Evolutionary conservation across 1,284 basidiomycete genomes (phyloP).

Genomic region (Leccinum olivaceoglutinosum): DNA sequence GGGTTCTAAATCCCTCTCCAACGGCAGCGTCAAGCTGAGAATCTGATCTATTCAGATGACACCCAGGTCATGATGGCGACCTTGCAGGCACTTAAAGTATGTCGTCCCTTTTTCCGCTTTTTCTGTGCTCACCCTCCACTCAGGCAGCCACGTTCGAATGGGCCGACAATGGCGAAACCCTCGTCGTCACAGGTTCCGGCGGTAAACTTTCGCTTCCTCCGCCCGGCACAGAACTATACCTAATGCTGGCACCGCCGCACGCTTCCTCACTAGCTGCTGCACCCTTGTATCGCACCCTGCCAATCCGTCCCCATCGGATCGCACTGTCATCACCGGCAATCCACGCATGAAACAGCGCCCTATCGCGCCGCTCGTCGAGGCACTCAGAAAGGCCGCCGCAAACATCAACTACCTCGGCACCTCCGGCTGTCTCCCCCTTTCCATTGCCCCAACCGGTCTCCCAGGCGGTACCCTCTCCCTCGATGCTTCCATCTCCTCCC

Average conservation of each 20-base stretch:
- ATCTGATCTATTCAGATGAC: constrained; percentile 94
- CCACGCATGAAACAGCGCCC: constrained; percentile 97
- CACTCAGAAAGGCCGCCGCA: constrained; percentile 80
- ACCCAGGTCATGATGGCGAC: constrained; percentile 99
- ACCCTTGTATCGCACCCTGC: constrained; percentile 65
- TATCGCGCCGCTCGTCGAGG: constrained; percentile 93
- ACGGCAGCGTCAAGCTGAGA: constrained; percentile 85
- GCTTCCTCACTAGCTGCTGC: constrained; percentile 96
- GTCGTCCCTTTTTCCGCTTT: constrained; percentile 11
- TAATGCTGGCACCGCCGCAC: constrained; percentile 98
- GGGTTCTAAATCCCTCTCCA: constrained; percentile 93
- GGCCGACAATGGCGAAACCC: constrained; percentile 91
- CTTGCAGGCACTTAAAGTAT: constrained; percentile 79
- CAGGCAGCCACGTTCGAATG: constrained; percentile 86
- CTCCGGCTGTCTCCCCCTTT: constrained; percentile 84
- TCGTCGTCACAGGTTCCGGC: constrained; percentile 86
- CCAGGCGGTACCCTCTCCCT: constrained; percentile 82
- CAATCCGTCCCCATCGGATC: constrained; percentile 32
- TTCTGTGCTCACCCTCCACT: constrained; percentile 3
- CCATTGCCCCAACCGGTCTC: constrained; percentile 82
- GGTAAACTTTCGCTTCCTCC: constrained; percentile 78
- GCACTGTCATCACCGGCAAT: constrained; percentile 91
- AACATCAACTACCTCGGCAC: constrained; percentile 76
- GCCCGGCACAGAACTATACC: constrained; percentile 84
- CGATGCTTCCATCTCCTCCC: constrained; percentile 91